phyloP scores from a whole-genome alignment of 164 flowering plant genomes.

The Chimonanthus praecox region DNA sequence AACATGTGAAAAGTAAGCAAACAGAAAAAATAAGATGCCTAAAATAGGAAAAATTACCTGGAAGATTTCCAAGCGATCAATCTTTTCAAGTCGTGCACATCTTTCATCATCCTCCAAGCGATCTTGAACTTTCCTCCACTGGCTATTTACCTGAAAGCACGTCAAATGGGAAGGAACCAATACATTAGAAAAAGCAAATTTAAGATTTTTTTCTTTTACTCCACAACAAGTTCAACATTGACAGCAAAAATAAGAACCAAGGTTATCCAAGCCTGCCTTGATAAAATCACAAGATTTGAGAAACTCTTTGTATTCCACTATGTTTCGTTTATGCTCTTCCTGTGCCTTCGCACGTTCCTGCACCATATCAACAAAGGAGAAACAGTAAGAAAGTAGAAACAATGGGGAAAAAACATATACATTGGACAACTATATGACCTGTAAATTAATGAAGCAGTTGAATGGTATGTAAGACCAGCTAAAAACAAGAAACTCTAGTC shows the following conservation, averaged over 20 bases:
- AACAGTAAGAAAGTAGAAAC: not conserved
- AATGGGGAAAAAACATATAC: not conserved
- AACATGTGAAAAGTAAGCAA: slow-evolving; percentile 15
- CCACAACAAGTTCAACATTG: no score
- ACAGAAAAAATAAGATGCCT: not conserved
- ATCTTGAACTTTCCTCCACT: slow-evolving; percentile 92
- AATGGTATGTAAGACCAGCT: no score
- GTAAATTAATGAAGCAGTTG: no score
- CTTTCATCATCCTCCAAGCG: slow-evolving; percentile 93
- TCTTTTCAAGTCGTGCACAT: slow-evolving; percentile 78
- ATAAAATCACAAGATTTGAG: slow-evolving; percentile 88
- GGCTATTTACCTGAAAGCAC: slow-evolving; percentile 59
- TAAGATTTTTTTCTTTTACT: not conserved
- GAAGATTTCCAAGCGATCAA: slow-evolving; percentile 78
- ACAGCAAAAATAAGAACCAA: not conserved
- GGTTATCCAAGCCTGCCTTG: slow-evolving; percentile 35
- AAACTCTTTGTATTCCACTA: slow-evolving; percentile 66
- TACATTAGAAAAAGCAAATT: not conserved
- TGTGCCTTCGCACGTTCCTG: slow-evolving; percentile 84
- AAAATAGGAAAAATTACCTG: slow-evolving; percentile 40
- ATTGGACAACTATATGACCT: no score
- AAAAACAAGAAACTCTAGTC: no score
- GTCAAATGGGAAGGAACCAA: not conserved
- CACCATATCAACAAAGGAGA: slow-evolving; percentile 4
- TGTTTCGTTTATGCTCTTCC: slow-evolving; percentile 70